A percentile compares a stretch with the other conserved stretches of the same genome.
These are phyloP conservation scores for Verbascum thapsus DNA, from an alignment of 257 asterid genomes.

Conservation along the genomic window DNA sequence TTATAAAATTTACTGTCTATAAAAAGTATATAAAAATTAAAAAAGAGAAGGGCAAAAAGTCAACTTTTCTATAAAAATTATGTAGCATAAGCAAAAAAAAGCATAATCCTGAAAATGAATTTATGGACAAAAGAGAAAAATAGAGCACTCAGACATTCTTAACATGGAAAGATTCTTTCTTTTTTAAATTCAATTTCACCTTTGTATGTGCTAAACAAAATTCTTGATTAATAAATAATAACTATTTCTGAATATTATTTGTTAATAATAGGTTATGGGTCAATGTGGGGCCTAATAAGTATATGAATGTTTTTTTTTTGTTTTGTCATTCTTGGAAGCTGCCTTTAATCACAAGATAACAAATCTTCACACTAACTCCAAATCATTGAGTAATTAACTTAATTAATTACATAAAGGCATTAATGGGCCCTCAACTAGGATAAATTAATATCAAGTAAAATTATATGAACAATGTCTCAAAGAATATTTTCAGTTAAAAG, in stretches of 20 bases:
- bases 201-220: background rate
- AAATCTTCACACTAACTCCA: constrained; percentile 21
- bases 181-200: constrained; percentile 17
- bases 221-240: background rate
- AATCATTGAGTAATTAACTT: constrained; percentile 21
- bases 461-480: too few relatives aligned
- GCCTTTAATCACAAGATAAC: constrained; percentile 33
- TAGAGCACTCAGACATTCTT: constrained; percentile 17
- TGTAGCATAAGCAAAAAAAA: background rate
- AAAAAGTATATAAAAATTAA: background rate
- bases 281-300: constrained; percentile 23
- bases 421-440: too few relatives aligned
- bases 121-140: constrained; percentile 11
- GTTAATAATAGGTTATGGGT: background rate
- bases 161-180: constrained; percentile 43
- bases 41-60: background rate
- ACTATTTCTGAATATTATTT: background rate
- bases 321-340: constrained; percentile 60
- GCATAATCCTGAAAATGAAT: background rate
- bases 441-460: too few relatives aligned
- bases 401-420: constrained; percentile 22
- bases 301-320: too few relatives aligned
- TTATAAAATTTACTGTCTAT: background rate
- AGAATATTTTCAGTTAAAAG: too few relatives aligned
- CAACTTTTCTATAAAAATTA: constrained; percentile 10